A percentile compares a stretch with the other conserved stretches of the same genome.
Evolutionary conservation across 148 eudicot genomes (phyloP).

Genomic region (Fallopia convolvulus): DNA sequence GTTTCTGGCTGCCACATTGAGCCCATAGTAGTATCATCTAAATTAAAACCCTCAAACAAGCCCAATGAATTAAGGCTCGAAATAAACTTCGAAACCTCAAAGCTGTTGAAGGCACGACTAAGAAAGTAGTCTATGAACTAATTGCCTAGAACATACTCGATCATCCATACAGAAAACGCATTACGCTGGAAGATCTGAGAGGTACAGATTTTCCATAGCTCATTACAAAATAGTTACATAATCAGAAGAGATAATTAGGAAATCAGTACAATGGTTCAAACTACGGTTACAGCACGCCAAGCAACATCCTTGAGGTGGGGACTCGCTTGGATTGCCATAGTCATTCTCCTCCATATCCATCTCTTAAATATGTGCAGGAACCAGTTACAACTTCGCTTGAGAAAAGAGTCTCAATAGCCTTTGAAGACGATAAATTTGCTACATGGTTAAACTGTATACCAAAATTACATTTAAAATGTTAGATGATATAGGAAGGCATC

Average conservation of each 20-base stretch:
- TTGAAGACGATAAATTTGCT: slow-evolving; percentile 41
- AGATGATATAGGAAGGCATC: not conserved
- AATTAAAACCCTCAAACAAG: slow-evolving; percentile 2
- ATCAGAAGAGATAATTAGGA: not conserved
- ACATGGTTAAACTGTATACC: slow-evolving; percentile 67
- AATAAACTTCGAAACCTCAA: slow-evolving; percentile 3
- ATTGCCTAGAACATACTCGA: not conserved
- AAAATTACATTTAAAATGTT: slow-evolving; percentile 8
- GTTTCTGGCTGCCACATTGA: not conserved
- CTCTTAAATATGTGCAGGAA: slow-evolving; percentile 9
- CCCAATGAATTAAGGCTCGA: not conserved
- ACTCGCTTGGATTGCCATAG: not conserved
- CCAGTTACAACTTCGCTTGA: slow-evolving; percentile 15
- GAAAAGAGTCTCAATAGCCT: slow-evolving; percentile 54
- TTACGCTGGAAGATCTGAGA: slow-evolving; percentile 6
- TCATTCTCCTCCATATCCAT: slow-evolving; percentile 10
- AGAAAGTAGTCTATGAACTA: not conserved
- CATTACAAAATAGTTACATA: slow-evolving; percentile 1
- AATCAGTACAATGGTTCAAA: not conserved
- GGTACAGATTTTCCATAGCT: not conserved
- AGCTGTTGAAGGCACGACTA: not conserved
- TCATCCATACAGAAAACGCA: not conserved
- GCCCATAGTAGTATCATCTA: not conserved
- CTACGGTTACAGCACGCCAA: not conserved
- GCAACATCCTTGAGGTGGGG: slow-evolving; percentile 9